Percentiles rank a stretch among this genome's conserved stretches.
Evolutionary conservation across 1,139 yeast species (phyloP).

Genomic region (Debaryomyces coudertii): DNA sequence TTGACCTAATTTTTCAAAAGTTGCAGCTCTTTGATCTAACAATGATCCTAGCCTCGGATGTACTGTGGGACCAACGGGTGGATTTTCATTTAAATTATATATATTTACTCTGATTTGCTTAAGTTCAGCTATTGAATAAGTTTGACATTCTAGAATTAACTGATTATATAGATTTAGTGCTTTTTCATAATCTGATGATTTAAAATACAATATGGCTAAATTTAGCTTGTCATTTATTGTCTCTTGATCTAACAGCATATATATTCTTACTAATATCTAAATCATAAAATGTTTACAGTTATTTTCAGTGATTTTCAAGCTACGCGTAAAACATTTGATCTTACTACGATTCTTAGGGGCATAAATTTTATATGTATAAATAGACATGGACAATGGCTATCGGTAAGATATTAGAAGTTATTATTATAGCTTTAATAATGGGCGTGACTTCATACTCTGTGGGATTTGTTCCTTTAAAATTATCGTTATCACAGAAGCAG

Average conservation of each 20-base stretch:
- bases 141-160: slow-evolving; percentile 21
- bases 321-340: slow-evolving; percentile 2
- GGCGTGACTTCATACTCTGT: slow-evolving; percentile 34
- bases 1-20: slow-evolving; percentile 53
- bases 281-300: not conserved
- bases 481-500: slow-evolving; percentile 21
- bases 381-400: not conserved
- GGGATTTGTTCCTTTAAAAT: slow-evolving; percentile 36
- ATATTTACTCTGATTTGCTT: slow-evolving; percentile 21
- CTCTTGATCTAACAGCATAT: slow-evolving; percentile 14
- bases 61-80: slow-evolving; percentile 30
- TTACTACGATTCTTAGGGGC: not conserved
- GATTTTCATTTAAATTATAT: slow-evolving; percentile 26
- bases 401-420: slow-evolving; percentile 2
- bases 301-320: not conserved
- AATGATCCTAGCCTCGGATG: slow-evolving; percentile 34
- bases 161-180: slow-evolving; percentile 32
- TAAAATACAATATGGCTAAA: slow-evolving; percentile 39
- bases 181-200: slow-evolving; percentile 28
- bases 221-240: slow-evolving; percentile 32
- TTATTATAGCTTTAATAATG: slow-evolving; percentile 24
- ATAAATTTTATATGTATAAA: not conserved
- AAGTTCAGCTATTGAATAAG: slow-evolving; percentile 19
- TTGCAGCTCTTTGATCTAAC: slow-evolving; percentile 60
- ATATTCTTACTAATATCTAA: not conserved